Evolutionary conservation across 176 grass and related monocot genomes (phyloP).

Genomic region (Oryza glaberrima): DNA sequence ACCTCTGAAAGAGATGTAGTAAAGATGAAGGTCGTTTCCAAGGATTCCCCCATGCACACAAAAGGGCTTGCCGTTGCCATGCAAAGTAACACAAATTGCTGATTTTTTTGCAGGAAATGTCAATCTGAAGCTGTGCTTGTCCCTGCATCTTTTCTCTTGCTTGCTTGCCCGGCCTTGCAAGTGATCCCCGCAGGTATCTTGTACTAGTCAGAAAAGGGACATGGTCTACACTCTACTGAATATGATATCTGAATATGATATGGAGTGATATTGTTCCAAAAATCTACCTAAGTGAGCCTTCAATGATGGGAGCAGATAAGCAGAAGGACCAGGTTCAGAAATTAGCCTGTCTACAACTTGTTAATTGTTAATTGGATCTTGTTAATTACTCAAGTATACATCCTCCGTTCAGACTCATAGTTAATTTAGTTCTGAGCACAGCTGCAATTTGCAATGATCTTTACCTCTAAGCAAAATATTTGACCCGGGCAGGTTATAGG

Average conservation of each 20-base stretch:
- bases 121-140: neutral
- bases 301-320: neutral
- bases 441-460: too few relatives aligned
- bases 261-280: neutral
- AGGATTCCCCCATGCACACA: constrained; percentile 15
- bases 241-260: neutral
- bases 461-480: too few relatives aligned
- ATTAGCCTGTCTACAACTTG: neutral
- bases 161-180: constrained; percentile 35
- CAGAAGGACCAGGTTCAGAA: neutral
- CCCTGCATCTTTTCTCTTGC: neutral
- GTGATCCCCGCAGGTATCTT: neutral
- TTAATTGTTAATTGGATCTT: neutral
- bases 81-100: neutral
- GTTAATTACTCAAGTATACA: neutral
- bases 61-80: constrained; percentile 3
- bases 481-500: too few relatives aligned
- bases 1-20: constrained; percentile 25
- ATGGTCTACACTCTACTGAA: neutral
- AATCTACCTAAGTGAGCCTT: neutral
- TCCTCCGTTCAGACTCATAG: too few relatives aligned
- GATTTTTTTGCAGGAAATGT: constrained; percentile 4
- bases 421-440: too few relatives aligned
- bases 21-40: constrained; percentile 11
- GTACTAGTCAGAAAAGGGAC: neutral